These are phyloP conservation scores for Pleoardoris graminearum DNA, from an alignment of 2,329 filamentous ascomycete species.

Conservation along the genomic window DNA sequence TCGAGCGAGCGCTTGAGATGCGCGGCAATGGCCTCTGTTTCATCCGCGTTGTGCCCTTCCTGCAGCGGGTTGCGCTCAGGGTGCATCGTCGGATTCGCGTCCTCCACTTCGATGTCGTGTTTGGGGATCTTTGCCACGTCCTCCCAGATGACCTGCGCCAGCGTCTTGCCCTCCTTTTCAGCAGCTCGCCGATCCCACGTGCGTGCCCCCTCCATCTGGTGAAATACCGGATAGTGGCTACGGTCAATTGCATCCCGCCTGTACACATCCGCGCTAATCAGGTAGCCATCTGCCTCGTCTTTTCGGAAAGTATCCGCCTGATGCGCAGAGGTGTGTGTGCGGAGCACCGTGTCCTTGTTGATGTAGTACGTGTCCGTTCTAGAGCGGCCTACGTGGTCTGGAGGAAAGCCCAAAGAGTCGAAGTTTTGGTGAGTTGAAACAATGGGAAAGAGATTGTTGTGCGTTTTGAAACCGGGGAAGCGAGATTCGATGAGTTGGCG, in stretches of 20 bases:
- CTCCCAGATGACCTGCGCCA: conserved; percentile 67
- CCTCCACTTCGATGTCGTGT: conserved; percentile 77
- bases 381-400: conserved; percentile 83
- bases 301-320: conserved; percentile 79
- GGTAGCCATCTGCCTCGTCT: conserved; percentile 76
- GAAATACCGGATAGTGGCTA: conserved; percentile 94
- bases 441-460: conserved; percentile 80
- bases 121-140: conserved; percentile 73
- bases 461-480: conserved; percentile 76
- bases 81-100: conserved; percentile 79
- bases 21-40: conserved; percentile 78
- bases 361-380: conserved; percentile 95
- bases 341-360: conserved; percentile 78
- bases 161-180: conserved; percentile 45
- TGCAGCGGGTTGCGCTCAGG: conserved; percentile 83
- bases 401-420: conserved; percentile 90
- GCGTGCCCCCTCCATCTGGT: conserved; percentile 96
- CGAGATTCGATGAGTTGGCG: conserved; percentile 88
- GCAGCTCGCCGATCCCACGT: conserved; percentile 77
- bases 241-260: conserved; percentile 92
- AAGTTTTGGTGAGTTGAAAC: conserved; percentile 88
- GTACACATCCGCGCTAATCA: conserved; percentile 94
- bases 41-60: conserved; percentile 69
- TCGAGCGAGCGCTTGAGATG: conserved; percentile 91
- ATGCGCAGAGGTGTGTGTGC: conserved; percentile 94